phyloP scores from a whole-genome alignment of 192 early-diverging fungal genomes.

The Backusella luteola region DNA sequence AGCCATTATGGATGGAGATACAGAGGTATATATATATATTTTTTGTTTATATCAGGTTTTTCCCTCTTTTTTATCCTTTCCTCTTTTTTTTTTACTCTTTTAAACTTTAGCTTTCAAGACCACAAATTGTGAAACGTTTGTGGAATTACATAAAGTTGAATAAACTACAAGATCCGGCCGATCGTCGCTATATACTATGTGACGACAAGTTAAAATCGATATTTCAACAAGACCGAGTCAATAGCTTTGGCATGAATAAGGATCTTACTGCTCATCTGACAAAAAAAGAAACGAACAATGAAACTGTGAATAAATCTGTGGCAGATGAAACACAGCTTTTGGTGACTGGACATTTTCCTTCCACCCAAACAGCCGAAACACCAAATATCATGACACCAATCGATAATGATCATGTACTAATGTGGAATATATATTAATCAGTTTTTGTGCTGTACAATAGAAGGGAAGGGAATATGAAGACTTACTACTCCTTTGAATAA shows the following conservation, averaged over 20 bases:
- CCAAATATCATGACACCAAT: constrained; percentile 15
- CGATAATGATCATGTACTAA: constrained; percentile 1
- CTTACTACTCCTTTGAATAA: too few species aligned
- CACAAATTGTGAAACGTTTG: constrained; percentile 58
- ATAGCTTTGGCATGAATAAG: constrained; percentile 62
- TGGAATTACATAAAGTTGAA: constrained; percentile 62
- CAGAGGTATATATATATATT: constrained; percentile 37
- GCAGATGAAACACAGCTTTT: neutral
- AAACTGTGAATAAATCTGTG: neutral
- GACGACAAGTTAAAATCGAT: constrained; percentile 48
- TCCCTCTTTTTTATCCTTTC: neutral
- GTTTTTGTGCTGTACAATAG: neutral
- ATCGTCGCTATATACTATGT: constrained; percentile 52
- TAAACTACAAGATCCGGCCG: constrained; percentile 52
- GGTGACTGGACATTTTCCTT: neutral
- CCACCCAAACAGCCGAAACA: constrained; percentile 12
- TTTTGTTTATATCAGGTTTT: neutral
- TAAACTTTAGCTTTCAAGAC: constrained; percentile 49
- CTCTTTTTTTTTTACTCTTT: neutral
- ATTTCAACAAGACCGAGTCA: constrained; percentile 50
- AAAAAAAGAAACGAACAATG: constrained; percentile 31
- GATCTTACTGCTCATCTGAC: constrained; percentile 53
- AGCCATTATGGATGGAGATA: constrained; percentile 38
- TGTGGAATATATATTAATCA: neutral
- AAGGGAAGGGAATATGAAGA: neutral